Base-by-base conservation (phyloP, 1,284 basidiomycete species). In the Stereum hirsutum region DNA sequence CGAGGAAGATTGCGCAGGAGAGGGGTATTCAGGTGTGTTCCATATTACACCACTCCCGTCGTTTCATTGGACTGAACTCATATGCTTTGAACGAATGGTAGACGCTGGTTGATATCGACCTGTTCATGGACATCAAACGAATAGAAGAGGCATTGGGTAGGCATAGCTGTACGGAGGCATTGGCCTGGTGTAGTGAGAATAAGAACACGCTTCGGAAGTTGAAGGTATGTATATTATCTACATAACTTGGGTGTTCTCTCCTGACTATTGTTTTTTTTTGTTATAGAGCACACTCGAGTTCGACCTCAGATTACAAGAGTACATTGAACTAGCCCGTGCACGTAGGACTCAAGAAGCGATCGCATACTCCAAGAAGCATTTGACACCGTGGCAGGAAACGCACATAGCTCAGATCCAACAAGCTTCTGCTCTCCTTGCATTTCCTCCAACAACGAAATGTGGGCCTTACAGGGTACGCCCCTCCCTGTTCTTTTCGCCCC, bases 171-270 rank as follows among this genome's bases (percentile, higher is more conserved):
- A 69, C 82, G 1, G 87, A 93, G 60, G 95, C 94, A 5, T 68
- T 99, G 34, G 75, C 80, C 12, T 99, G 95, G 95, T 98, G 94
- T 55, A 90, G 79, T 46, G 96, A 99, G 70, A 97, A 99, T 65
- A 89, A 95, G 60, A 77, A 81, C 24, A 84, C 89, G 6, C 72
- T 99, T 44, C 81, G 90, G 46, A 98, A 97, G 69, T 78, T 84
- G 56, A 92, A 89, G 72, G 92, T 85, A 45, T 50, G 72, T 57
- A 24, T 7, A 45, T 6, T 24, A 21, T 28, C 20, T 27, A 21
- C 2, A 46, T 39, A 19, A 17, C 34, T 32, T 36, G 25, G n/a
- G n/a, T 48, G 17, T 41, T 36, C 42, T 17, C 40, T 28, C 39
- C 12, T 27, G 34, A 11, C 14, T 7, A 43, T 46, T 48, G 27